Percentiles rank a stretch among this genome's conserved stretches.
These are phyloP conservation scores for Spinellus fusiger DNA, from an alignment of 192 early-diverging fungal species.

Conservation along the genomic window DNA sequence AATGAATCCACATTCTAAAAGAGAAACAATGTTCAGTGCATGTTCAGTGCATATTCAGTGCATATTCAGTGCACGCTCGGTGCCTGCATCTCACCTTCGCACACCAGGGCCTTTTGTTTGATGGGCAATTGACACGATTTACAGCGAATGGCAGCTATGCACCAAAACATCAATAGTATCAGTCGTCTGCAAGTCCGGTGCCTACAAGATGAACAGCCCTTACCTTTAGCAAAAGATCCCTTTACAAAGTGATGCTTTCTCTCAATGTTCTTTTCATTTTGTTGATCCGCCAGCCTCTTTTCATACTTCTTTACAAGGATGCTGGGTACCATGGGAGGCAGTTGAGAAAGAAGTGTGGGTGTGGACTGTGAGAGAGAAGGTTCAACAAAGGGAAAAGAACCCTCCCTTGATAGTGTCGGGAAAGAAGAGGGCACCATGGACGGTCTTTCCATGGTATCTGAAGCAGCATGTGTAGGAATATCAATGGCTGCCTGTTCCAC, in stretches of 20 bases:
- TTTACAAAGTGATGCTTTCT: slow-evolving; percentile 44
- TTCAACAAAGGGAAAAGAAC: background rate
- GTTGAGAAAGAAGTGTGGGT: background rate
- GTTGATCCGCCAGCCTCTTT: background rate
- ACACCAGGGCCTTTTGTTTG: slow-evolving; percentile 47
- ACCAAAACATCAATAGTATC: background rate
- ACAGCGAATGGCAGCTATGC: slow-evolving; percentile 37
- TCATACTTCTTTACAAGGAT: slow-evolving; percentile 2
- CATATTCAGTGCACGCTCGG: no score
- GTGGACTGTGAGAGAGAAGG: background rate
- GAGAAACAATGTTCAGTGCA: background rate
- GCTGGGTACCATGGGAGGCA: background rate
- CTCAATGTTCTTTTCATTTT: background rate
- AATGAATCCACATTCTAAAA: slow-evolving; percentile 26
- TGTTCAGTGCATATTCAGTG: background rate
- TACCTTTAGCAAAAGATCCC: slow-evolving; percentile 52
- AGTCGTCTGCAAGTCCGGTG: background rate
- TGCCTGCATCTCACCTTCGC: slow-evolving; percentile 39
- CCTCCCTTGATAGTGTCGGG: background rate
- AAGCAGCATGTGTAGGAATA: background rate
- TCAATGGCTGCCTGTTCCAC: background rate
- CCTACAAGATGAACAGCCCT: background rate
- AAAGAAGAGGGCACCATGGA: background rate
- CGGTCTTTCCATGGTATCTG: no score
- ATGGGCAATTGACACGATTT: slow-evolving; percentile 39